Evolutionary conservation across 371 early-diverging fungal genomes (phyloP), one percentile per base, ranked within the genome.

Genomic region (Lichtheimia hyalospora): DNA sequence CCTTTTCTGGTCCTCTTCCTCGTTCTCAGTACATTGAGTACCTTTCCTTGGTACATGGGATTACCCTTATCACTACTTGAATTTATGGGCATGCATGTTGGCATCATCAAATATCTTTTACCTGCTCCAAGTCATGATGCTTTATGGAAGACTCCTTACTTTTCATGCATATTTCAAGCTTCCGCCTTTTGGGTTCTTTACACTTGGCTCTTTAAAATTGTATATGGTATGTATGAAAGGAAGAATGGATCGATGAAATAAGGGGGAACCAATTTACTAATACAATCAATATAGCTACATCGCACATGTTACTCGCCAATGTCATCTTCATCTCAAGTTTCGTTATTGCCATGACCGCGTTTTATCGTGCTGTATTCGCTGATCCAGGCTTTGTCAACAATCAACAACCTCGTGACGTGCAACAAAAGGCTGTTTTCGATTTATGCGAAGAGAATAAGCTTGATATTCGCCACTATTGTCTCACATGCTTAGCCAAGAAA

Each of bases 381-480:
- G 92, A 96, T 66, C 97, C 98, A 2, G 98, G 98, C 2, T 94
- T 84, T 68, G 73, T 94, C 13, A 82, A 83, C 15, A 74, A 75
- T 52, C 70, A 75, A 18, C 56, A 62, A 5, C 64, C 80, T 1
- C 63, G 72, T 12, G 82, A 83, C 20, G 66, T 68, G 15, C 83
- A 82, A 49, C 70, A 71, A 27, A 55, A 76, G 57, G 71, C 67
- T 40, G 82, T 97, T 1, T 63, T 85, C 15, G 75, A 81, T 23
- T 74, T 96, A 55, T 90, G 89, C 0, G 87, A 89, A 24, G 75
- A 82, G n/a, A 82, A 86, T 3, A 66, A 64, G 28, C 75, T 96
- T 54, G 92, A 93, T 70, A 62, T 83, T 20, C 77, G 91, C 15
- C 87, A 91, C 54, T 96, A 92, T 58, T 97, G 98, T 66, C 71